A percentile compares a stretch with the other conserved stretches of the same genome.
Evolutionary conservation across 192 early-diverging fungal species (phyloP).

Genomic region (Entophlyctis helioformis): DNA sequence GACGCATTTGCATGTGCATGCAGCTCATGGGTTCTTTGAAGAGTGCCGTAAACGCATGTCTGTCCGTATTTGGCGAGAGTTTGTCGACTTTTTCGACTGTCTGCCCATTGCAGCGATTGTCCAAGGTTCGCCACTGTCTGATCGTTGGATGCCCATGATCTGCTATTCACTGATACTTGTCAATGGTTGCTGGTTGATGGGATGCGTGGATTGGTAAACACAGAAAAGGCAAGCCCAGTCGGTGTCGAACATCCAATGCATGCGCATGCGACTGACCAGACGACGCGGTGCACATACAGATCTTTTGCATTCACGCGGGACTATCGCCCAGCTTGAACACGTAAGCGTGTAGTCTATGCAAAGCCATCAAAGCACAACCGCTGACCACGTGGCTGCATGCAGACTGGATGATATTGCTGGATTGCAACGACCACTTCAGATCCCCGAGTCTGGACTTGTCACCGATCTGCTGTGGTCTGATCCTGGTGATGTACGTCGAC

Average conservation of each 20-base stretch:
- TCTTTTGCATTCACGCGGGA: constrained; percentile 93
- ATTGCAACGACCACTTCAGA: constrained; percentile 72
- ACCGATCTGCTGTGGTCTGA: constrained; percentile 85
- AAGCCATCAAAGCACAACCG: too few species aligned
- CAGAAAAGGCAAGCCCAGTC: too few species aligned
- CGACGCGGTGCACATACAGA: constrained; percentile 14
- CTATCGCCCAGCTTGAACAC: constrained; percentile 56
- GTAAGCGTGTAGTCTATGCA: too few species aligned
- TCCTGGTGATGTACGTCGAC: constrained; percentile 68
- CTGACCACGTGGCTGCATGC: constrained; percentile 17
- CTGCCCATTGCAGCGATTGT: constrained; percentile 87
- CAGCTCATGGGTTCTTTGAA: constrained; percentile 94
- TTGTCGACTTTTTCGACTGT: constrained; percentile 89
- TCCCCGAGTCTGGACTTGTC: constrained; percentile 83
- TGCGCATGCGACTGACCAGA: background rate
- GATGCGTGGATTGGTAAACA: too few species aligned
- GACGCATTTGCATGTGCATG: background rate
- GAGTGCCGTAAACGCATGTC: constrained; percentile 86
- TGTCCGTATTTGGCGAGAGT: constrained; percentile 82
- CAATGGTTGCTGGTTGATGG: background rate
- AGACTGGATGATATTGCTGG: constrained; percentile 80
- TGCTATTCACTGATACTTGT: background rate
- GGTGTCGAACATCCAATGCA: background rate
- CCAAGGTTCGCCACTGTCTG: constrained; percentile 43
- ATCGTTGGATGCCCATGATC: background rate